Base-by-base conservation (phyloP, 2,329 filamentous ascomycete genomes). In the Verticillium albo-atrum region DNA sequence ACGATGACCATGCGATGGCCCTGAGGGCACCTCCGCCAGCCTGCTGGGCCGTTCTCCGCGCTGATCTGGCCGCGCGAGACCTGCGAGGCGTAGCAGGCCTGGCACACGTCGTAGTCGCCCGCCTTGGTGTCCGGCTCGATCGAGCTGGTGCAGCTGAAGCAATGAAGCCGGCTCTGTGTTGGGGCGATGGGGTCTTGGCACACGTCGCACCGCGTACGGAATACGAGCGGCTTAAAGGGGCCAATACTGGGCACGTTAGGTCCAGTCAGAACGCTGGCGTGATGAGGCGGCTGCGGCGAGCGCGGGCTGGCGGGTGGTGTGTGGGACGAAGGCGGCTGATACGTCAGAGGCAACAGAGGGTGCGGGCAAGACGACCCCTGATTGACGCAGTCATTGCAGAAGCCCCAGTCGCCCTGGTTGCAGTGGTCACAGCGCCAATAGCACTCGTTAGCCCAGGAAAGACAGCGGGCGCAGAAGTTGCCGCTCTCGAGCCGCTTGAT, bases 381-480 rank as follows among this genome's bases (percentile, higher is more conserved):
- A 61, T 94, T 93, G 30, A 97, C 91, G 65, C 94, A 98, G 61
- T 82, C 77, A 67, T 93, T 92, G 75, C 94, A 98, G 71, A 91
- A 97, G 0, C 94, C 94, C 93, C 93, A 98, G 69, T 96, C 93
- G 5, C 92, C 94, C 63, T 95, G 87, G 67, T 97, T 97, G 75
- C 94, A 98, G 27, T 82, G 72, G 61, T 89, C 86, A 72, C 94
- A 98, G 63, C 90, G 88, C 94, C 93, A 98, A 74, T 91, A 96
- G 73, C 91, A 95, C 56, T 89, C 84, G 67, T 96, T 93, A 0
- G 91, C 83, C 78, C 86, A 90, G 0, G 83, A 79, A 20, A 82
- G 78, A 71, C 94, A 97, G 54, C 83, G 82, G 37, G 89, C 86
- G 71, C 94, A 98, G 72, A 97, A 97, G 6, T 91, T 87, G 23